Conservation (phyloP, 192 early-diverging fungal species). For the Irineochytrium annulatum region DNA sequence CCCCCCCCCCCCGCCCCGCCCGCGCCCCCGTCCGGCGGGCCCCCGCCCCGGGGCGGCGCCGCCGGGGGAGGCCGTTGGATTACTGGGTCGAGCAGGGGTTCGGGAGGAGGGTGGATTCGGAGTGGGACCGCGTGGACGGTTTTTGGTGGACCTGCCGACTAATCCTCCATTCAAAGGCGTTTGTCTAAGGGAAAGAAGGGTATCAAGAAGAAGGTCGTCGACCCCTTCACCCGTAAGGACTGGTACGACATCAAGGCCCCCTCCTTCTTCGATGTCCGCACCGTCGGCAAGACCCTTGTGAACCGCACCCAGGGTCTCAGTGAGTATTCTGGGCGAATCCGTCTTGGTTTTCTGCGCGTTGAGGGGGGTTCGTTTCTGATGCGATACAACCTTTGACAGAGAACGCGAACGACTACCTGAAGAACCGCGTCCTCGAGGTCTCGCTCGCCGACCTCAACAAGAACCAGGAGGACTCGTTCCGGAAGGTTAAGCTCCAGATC, state of each 20-base stretch:
- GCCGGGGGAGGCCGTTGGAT: too few species aligned
- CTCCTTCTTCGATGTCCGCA: conserved; percentile 88
- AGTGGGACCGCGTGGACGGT: too few species aligned
- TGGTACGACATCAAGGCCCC: conserved; percentile 99
- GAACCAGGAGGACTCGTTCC: conserved; percentile 83
- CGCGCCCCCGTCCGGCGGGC: too few species aligned
- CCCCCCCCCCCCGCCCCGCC: too few species aligned
- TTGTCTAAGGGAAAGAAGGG: conserved; percentile 99
- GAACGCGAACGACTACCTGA: conserved; percentile 93
- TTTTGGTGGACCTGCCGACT: background rate
- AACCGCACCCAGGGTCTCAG: conserved; percentile 99
- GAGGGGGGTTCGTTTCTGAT: too few species aligned
- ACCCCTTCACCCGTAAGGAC: conserved; percentile 99
- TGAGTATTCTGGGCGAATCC: conserved; percentile 43
- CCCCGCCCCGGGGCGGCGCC: too few species aligned
- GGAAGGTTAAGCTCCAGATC: conserved; percentile 96
- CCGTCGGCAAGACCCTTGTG: conserved; percentile 98
- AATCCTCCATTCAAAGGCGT: conserved; percentile 56
- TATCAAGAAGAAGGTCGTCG: conserved; percentile 97
- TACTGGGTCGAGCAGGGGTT: too few species aligned
- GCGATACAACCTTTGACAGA: conserved; percentile 36
- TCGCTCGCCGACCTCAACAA: conserved; percentile 96
- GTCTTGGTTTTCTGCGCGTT: background rate
- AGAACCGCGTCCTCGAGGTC: conserved; percentile 94
- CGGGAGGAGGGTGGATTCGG: too few species aligned